Conservation (phyloP, 2,329 filamentous ascomycete genomes). For the Phialophora tarda region DNA sequence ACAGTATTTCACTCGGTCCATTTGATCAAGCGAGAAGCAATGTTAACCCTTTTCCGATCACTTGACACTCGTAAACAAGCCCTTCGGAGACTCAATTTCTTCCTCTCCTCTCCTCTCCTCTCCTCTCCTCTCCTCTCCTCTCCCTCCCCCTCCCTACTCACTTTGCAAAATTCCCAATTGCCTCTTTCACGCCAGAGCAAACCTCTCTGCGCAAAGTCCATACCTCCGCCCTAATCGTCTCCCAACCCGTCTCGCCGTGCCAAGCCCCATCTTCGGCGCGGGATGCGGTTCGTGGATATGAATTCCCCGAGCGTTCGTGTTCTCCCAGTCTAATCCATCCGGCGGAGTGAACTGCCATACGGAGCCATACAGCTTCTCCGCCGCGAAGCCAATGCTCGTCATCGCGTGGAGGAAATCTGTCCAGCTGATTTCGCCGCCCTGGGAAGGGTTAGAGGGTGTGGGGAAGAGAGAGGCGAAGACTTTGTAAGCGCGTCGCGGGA, state of each 20-base stretch:
- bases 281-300: conserved; percentile 68
- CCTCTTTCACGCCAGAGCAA: conserved; percentile 14
- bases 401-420: conserved; percentile 61
- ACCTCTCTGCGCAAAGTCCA: conserved; percentile 42
- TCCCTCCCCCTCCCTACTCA: background rate
- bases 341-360: conserved; percentile 64
- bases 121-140: background rate
- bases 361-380: conserved; percentile 65
- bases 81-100: conserved; percentile 12
- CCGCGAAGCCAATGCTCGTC: conserved; percentile 56
- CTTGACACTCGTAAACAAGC: background rate
- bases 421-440: conserved; percentile 60
- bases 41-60: background rate
- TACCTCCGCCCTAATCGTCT: conserved; percentile 58
- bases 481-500: conserved; percentile 49
- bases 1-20: background rate
- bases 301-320: conserved; percentile 52
- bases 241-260: conserved; percentile 54
- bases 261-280: conserved; percentile 57
- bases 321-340: conserved; percentile 45
- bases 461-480: conserved; percentile 54
- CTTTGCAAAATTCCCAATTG: conserved; percentile 11
- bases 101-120: background rate
- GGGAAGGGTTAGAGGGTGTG: conserved; percentile 43
- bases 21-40: background rate